Conservation (phyloP, 2,329 filamentous ascomycete species). For the Pezicula radicicola region DNA sequence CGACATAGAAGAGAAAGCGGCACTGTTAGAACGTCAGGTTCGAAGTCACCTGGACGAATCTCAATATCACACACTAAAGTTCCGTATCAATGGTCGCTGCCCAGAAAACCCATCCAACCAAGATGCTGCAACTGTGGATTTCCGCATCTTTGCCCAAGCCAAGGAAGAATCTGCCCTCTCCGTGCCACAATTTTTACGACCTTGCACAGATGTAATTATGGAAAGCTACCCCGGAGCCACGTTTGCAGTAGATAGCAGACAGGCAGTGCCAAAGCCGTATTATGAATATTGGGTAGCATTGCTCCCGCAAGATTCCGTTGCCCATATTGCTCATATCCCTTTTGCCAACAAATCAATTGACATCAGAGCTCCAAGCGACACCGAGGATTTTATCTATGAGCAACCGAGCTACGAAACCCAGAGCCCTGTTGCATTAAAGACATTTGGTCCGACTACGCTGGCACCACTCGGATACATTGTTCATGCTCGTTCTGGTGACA, state of each 20-base stretch:
- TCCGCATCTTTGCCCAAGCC: slow-evolving; percentile 45
- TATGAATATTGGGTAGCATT: slow-evolving; percentile 23
- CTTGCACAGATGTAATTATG: slow-evolving; percentile 39
- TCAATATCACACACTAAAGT: slow-evolving; percentile 24
- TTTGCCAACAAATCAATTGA: no score
- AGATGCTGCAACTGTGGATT: slow-evolving; percentile 43
- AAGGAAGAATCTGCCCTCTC: slow-evolving; percentile 29
- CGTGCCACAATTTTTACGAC: slow-evolving; percentile 34
- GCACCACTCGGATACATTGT: no score
- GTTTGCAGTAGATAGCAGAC: slow-evolving; percentile 33
- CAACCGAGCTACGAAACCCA: no score
- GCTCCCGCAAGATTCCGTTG: slow-evolving; percentile 12
- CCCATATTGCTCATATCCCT: no score
- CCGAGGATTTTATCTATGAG: no score
- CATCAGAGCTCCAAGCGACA: no score
- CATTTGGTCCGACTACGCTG: no score
- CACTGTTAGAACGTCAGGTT: no score
- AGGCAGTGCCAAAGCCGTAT: slow-evolving; percentile 29
- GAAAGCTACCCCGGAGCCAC: slow-evolving; percentile 38
- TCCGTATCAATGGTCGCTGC: slow-evolving; percentile 32
- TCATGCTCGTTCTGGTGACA: no score
- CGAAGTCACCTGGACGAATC: no score
- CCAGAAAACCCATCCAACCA: slow-evolving; percentile 37
- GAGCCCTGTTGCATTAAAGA: no score
- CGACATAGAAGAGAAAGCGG: no score